Conservation (phyloP, 2,329 filamentous ascomycete genomes). For the Aureobasidium sp. region DNA sequence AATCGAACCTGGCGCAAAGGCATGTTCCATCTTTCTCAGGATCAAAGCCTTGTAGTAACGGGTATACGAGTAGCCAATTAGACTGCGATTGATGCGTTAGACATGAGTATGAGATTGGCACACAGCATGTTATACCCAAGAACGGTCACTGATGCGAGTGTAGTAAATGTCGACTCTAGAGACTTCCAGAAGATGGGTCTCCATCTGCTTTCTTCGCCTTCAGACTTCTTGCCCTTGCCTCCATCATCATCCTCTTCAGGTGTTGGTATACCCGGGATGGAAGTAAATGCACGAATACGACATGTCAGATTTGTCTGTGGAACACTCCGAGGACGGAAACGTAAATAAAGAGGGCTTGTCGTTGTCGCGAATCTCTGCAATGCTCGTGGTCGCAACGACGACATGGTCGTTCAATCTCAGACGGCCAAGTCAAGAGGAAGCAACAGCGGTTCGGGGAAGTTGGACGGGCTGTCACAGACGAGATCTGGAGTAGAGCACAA, state of each 20-base stretch:
- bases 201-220: conserved; percentile 7
- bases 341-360: not conserved
- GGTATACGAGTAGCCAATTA: conserved; percentile 41
- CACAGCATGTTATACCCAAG: not conserved
- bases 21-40: conserved; percentile 84
- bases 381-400: not conserved
- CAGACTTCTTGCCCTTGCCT: not conserved
- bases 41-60: conserved; percentile 78
- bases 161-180: conserved; percentile 3
- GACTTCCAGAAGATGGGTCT: conserved; percentile 15
- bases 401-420: not conserved
- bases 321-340: not conserved
- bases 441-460: not conserved
- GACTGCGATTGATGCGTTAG: conserved; percentile 7
- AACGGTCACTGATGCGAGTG: conserved; percentile 9
- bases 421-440: not conserved
- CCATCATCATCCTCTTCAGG: conserved; percentile 13
- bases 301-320: not conserved
- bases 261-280: conserved; percentile 7
- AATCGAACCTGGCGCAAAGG: conserved; percentile 78
- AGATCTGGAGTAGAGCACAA: conserved; percentile 6
- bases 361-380: not conserved
- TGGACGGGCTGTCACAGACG: not conserved
- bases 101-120: not conserved
- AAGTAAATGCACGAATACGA: not conserved